Evolutionary conservation across 176 grass and related monocot genomes (phyloP).

Genomic region (Coix lacrymajobi): DNA sequence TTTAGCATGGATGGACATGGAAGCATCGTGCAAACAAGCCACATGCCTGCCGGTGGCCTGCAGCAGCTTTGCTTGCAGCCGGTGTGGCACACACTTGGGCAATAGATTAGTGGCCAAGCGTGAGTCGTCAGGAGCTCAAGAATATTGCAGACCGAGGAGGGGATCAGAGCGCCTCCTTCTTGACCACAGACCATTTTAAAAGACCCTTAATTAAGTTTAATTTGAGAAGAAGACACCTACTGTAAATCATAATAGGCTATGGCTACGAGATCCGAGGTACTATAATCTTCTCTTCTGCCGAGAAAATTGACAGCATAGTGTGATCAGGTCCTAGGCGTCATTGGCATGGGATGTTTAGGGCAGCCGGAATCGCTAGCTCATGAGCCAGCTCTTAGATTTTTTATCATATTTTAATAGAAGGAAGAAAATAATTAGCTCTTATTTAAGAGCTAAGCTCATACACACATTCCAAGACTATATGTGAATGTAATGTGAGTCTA

Average conservation of each 20-base stretch:
- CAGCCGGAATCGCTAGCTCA: too few relatives aligned
- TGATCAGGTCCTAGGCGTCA: neutral
- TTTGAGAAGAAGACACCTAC: neutral
- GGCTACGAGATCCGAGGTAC: neutral
- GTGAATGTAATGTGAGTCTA: too few relatives aligned
- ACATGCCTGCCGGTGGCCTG: slow-evolving; percentile 8
- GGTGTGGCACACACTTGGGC: neutral
- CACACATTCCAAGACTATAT: too few relatives aligned
- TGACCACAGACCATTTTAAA: slow-evolving; percentile 2
- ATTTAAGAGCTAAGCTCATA: too few relatives aligned
- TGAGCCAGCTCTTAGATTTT: too few relatives aligned
- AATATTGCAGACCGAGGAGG: neutral
- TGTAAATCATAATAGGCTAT: neutral
- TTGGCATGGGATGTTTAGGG: too few relatives aligned
- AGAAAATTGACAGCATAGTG: neutral
- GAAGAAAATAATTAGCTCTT: too few relatives aligned
- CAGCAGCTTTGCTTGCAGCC: neutral
- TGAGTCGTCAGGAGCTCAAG: neutral
- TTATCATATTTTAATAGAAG: too few relatives aligned
- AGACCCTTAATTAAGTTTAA: neutral
- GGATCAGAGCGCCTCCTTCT: neutral
- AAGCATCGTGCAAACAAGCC: slow-evolving; percentile 2
- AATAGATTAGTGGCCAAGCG: neutral
- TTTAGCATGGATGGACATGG: neutral
- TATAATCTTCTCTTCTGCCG: neutral